Evolutionary conservation across 306 rosid genomes (phyloP).

Genomic region (Oemleria cerasiformis): DNA sequence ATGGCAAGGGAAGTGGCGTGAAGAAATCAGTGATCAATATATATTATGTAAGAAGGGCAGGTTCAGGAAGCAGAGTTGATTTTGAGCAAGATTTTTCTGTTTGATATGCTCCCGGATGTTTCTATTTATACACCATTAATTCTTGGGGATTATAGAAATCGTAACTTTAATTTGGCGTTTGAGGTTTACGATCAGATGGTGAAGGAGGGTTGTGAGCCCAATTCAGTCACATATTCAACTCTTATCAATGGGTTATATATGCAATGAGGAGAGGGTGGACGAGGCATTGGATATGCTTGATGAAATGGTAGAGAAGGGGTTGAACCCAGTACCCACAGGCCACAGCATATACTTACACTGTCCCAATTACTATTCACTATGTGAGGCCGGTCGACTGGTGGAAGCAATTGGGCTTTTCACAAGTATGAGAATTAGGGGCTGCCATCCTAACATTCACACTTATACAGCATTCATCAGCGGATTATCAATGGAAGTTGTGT

Average conservation of each 20-base stretch:
- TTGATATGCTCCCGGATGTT: slow-evolving; percentile 33
- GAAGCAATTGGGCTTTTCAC: slow-evolving; percentile 40
- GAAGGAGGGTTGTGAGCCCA: slow-evolving; percentile 37
- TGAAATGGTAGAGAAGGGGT: slow-evolving; percentile 36
- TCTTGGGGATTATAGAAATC: slow-evolving; percentile 44
- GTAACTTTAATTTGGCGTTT: slow-evolving; percentile 28
- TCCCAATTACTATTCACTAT: slow-evolving; percentile 37
- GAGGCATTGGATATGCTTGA: slow-evolving; percentile 43
- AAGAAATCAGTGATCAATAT: slow-evolving; percentile 37
- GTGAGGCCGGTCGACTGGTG: slow-evolving; percentile 28
- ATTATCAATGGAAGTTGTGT: slow-evolving; percentile 33
- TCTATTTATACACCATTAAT: slow-evolving; percentile 40
- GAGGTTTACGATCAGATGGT: slow-evolving; percentile 37
- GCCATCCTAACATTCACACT: slow-evolving; percentile 34
- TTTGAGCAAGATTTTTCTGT: slow-evolving; percentile 31
- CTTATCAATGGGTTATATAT: slow-evolving; percentile 40
- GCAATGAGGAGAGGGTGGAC: slow-evolving; percentile 37
- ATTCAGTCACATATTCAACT: slow-evolving; percentile 36
- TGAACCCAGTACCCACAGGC: no score
- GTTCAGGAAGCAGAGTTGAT: slow-evolving; percentile 35
- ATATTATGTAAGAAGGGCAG: slow-evolving; percentile 41
- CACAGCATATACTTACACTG: slow-evolving; percentile 36
- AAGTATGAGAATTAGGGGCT: slow-evolving; percentile 32
- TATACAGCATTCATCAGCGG: slow-evolving; percentile 40
- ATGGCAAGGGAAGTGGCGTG: no score